These are phyloP conservation scores for Starmera stellimalicola DNA, from an alignment of 1,139 yeast species.

Conservation along the genomic window DNA sequence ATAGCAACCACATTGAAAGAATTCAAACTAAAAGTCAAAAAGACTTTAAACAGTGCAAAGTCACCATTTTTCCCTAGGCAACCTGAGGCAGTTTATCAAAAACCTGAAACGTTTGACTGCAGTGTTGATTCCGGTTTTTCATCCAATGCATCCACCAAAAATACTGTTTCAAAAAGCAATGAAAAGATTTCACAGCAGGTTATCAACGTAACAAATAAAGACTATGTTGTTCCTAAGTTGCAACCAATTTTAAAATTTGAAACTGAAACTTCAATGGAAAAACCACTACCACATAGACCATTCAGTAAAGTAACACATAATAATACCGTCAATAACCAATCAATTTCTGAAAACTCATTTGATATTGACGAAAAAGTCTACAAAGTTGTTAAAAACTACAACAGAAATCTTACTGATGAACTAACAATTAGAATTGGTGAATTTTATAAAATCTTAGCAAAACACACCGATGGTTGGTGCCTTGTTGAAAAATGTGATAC, in stretches of 20 bases:
- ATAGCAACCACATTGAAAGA: conserved; percentile 12
- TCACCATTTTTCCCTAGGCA: conserved; percentile 16
- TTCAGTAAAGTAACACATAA: conserved; percentile 6
- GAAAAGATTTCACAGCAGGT: conserved; percentile 8
- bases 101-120: conserved; percentile 6
- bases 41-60: conserved; percentile 6
- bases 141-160: conserved; percentile 1
- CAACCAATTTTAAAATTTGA: conserved; percentile 7
- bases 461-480: conserved; percentile 35
- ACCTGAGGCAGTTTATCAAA: conserved; percentile 13
- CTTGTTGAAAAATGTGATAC: conserved; percentile 25
- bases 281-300: conserved; percentile 9
- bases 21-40: conserved; percentile 11
- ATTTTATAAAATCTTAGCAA: conserved; percentile 23
- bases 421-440: conserved; percentile 23
- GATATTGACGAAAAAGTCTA: conserved; percentile 10
- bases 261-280: conserved; percentile 4
- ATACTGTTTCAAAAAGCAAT: conserved; percentile 1
- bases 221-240: conserved; percentile 5
- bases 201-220: conserved; percentile 1
- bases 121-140: conserved; percentile 2
- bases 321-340: background rate
- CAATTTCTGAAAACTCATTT: background rate
- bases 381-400: conserved; percentile 18
- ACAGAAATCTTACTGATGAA: conserved; percentile 27